Percentiles rank a stretch among this genome's conserved stretches.
These are phyloP conservation scores for Stachybotrys chlorohalonatus DNA, from an alignment of 2,329 filamentous ascomycete genomes.

Conservation along the genomic window DNA sequence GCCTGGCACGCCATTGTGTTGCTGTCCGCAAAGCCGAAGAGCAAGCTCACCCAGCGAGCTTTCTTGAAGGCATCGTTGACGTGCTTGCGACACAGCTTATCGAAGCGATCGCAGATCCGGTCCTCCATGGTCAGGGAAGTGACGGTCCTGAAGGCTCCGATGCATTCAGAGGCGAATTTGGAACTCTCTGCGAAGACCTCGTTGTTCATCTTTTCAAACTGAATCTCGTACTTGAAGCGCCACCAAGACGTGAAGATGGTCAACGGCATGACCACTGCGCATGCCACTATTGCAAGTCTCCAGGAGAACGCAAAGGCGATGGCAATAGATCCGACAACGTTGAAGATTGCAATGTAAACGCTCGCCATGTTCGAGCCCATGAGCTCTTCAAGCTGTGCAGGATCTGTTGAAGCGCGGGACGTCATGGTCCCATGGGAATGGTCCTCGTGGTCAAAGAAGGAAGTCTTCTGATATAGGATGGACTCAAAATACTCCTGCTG, in stretches of 20 bases:
- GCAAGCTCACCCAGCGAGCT: slow-evolving; percentile 50
- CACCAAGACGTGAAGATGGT: slow-evolving; percentile 38
- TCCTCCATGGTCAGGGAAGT: slow-evolving; percentile 61
- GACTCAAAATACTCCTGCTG: slow-evolving; percentile 52
- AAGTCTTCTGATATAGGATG: slow-evolving; percentile 48
- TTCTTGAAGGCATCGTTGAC: slow-evolving; percentile 50
- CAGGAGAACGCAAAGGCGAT: slow-evolving; percentile 67
- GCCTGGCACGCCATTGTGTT: slow-evolving; percentile 54
- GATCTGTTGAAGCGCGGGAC: slow-evolving; percentile 45
- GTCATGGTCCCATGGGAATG: slow-evolving; percentile 53
- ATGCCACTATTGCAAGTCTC: slow-evolving; percentile 63
- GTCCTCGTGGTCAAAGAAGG: slow-evolving; percentile 52
- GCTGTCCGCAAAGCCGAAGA: slow-evolving; percentile 64
- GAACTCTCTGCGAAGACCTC: slow-evolving; percentile 63
- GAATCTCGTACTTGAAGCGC: slow-evolving; percentile 48
- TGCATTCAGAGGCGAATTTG: slow-evolving; percentile 65
- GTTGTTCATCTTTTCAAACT: slow-evolving; percentile 61
- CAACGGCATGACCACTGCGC: slow-evolving; percentile 50
- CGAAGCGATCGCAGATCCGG: slow-evolving; percentile 53
- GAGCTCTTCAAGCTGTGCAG: slow-evolving; percentile 52
- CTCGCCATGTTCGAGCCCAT: slow-evolving; percentile 56
- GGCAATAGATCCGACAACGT: slow-evolving; percentile 52
- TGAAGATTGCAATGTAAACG: slow-evolving; percentile 54
- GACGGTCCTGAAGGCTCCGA: slow-evolving; percentile 66
- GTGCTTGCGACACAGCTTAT: slow-evolving; percentile 47